Evolutionary conservation across 2,329 filamentous ascomycete species (phyloP).

Genomic region (Pezicula neosporulosa): DNA sequence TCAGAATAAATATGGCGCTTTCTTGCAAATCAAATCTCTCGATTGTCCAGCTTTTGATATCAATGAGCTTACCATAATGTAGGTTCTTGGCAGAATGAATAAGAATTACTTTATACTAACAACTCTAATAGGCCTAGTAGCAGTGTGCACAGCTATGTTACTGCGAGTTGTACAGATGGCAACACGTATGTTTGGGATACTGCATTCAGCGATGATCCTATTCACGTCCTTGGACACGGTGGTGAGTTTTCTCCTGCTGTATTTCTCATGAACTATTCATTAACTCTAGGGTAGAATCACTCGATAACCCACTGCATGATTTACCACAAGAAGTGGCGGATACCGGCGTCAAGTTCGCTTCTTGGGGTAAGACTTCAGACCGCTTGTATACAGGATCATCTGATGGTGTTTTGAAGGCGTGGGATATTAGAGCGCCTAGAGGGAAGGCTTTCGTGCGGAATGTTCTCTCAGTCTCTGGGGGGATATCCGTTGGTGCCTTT

Average conservation of each 20-base stretch:
- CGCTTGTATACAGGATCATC: conserved; percentile 62
- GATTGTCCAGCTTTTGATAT: conserved; percentile 59
- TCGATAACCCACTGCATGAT: conserved; percentile 26
- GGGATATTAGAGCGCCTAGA: conserved; percentile 49
- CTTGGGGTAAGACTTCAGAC: conserved; percentile 55
- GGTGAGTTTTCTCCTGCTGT: conserved; percentile 20
- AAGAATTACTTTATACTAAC: conserved; percentile 18
- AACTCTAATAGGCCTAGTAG: conserved; percentile 44
- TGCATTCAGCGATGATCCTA: conserved; percentile 47
- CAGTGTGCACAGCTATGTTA: conserved; percentile 46
- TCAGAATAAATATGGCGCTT: conserved; percentile 32
- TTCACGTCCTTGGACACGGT: conserved; percentile 54
- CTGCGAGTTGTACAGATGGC: conserved; percentile 59
- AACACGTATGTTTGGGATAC: conserved; percentile 63
- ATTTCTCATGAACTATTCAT: background rate
- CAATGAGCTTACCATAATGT: conserved; percentile 57
- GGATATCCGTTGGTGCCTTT: conserved; percentile 56
- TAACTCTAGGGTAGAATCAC: conserved; percentile 18
- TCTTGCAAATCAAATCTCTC: conserved; percentile 47
- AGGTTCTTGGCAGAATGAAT: conserved; percentile 11
- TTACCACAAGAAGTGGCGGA: conserved; percentile 47
- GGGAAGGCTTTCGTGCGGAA: conserved; percentile 45
- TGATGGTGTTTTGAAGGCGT: conserved; percentile 59
- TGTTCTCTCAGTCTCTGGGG: conserved; percentile 50
- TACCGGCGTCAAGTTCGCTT: conserved; percentile 59